phyloP scores from a whole-genome alignment of 148 eudicot species.

The Polygonum aviculare region DNA sequence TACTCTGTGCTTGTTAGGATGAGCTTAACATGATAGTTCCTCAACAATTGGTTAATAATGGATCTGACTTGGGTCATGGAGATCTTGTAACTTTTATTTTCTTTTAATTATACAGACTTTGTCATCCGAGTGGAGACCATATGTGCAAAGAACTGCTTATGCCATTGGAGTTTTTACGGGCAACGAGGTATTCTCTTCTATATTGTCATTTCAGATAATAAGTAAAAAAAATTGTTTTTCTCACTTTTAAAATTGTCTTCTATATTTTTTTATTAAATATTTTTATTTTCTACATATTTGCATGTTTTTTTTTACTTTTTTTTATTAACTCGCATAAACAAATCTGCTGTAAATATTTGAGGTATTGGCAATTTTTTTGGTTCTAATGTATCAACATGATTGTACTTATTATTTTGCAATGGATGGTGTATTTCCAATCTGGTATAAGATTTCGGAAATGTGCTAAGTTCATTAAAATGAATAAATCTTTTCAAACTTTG shows the following conservation, averaged over 20 bases:
- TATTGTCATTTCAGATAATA: background rate
- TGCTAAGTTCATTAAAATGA: background rate
- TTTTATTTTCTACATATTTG: background rate
- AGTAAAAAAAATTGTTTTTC: background rate
- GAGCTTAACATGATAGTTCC: background rate
- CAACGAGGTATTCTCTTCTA: constrained; percentile 49
- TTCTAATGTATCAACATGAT: background rate
- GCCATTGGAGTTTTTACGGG: constrained; percentile 66
- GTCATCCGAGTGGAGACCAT: constrained; percentile 45
- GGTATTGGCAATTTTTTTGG: background rate
- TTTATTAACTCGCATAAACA: background rate
- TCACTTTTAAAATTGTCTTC: background rate
- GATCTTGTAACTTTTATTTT: background rate
- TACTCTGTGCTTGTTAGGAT: background rate
- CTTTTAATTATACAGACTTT: constrained; percentile 28
- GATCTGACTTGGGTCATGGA: background rate
- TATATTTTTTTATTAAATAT: no score
- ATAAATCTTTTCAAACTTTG: background rate
- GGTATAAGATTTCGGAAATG: background rate
- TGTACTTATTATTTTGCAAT: background rate
- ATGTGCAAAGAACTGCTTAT: constrained; percentile 28
- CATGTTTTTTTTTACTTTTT: background rate
- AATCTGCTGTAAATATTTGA: background rate
- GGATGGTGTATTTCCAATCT: background rate
- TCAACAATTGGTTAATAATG: no score